Conservation (phyloP, 495 filamentous ascomycete genomes). For the Evansstolkia leycettana region DNA sequence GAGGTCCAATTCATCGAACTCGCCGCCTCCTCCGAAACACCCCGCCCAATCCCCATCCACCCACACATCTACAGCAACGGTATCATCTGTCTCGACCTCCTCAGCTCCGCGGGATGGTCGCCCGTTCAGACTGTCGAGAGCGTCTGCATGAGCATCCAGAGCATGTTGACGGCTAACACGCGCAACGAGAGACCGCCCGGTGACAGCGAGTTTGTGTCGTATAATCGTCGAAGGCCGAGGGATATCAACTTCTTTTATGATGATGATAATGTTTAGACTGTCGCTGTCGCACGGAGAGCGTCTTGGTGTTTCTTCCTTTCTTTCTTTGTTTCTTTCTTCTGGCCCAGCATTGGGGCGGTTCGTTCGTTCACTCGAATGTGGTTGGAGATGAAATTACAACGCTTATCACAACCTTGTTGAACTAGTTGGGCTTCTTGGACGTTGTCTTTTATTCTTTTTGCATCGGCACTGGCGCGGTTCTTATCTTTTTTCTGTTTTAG, state of each 20-base stretch:
- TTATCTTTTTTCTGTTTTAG: neutral
- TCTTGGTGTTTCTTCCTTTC: no score
- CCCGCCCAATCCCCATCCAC: slow-evolving; percentile 78
- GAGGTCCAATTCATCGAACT: slow-evolving; percentile 77
- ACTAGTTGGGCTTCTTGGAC: neutral
- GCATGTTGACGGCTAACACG: slow-evolving; percentile 90
- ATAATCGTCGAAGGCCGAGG: slow-evolving; percentile 61
- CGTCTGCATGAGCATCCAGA: slow-evolving; percentile 94
- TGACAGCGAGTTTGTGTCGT: slow-evolving; percentile 72
- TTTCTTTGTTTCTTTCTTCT: slow-evolving; percentile 2
- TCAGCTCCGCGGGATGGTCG: slow-evolving; percentile 80
- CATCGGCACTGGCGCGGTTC: slow-evolving; percentile 3
- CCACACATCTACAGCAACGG: slow-evolving; percentile 98
- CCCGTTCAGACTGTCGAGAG: slow-evolving; percentile 96
- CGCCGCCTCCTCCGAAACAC: slow-evolving; percentile 24
- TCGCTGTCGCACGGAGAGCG: slow-evolving; percentile 1
- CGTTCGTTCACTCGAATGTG: slow-evolving; percentile 1
- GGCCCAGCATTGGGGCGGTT: slow-evolving; percentile 2
- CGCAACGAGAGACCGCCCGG: slow-evolving; percentile 80
- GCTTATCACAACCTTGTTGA: neutral
- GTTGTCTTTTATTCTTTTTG: neutral
- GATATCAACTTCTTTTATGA: slow-evolving; percentile 86
- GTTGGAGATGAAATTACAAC: no score
- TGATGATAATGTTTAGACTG: slow-evolving; percentile 61
- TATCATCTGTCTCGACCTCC: slow-evolving; percentile 92